These are phyloP conservation scores for Aspergillus hiratsukae DNA, from an alignment of 2,329 filamentous ascomycete species.

Conservation along the genomic window DNA sequence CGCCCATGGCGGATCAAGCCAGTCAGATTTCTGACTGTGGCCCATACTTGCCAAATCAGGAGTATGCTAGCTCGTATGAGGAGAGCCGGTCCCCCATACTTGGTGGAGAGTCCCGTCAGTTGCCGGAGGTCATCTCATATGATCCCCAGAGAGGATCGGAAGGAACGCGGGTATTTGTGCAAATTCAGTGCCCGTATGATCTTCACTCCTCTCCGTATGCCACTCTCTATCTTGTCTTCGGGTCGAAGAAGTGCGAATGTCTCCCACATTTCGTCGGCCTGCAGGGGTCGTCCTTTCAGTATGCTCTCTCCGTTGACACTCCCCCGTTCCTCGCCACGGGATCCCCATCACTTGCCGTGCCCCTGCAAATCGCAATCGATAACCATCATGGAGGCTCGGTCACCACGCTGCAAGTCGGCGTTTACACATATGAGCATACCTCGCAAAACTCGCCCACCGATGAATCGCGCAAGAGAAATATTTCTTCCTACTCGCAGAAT, in stretches of 20 bases:
- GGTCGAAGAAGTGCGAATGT: constrained; percentile 67
- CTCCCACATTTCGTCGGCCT: constrained; percentile 59
- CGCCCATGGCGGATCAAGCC: constrained; percentile 37
- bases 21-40: constrained; percentile 40
- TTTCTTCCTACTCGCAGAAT: constrained; percentile 49
- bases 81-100: constrained; percentile 65
- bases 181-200: constrained; percentile 72
- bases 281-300: constrained; percentile 60
- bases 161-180: constrained; percentile 68
- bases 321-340: constrained; percentile 60
- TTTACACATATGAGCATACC: constrained; percentile 57
- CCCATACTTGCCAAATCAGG: constrained; percentile 35
- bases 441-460: constrained; percentile 36
- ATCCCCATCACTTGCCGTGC: constrained; percentile 52
- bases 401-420: constrained; percentile 53
- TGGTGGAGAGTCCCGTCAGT: constrained; percentile 54
- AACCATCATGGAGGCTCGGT: constrained; percentile 50
- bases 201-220: constrained; percentile 55
- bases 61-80: constrained; percentile 50
- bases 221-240: constrained; percentile 67
- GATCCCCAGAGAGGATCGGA: constrained; percentile 64
- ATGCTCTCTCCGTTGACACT: constrained; percentile 67
- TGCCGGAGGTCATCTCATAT: constrained; percentile 64
- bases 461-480: constrained; percentile 54
- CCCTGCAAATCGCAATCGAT: constrained; percentile 58